Base-by-base conservation (phyloP, 257 asterid genomes). In the Salvia rosmarinus region DNA sequence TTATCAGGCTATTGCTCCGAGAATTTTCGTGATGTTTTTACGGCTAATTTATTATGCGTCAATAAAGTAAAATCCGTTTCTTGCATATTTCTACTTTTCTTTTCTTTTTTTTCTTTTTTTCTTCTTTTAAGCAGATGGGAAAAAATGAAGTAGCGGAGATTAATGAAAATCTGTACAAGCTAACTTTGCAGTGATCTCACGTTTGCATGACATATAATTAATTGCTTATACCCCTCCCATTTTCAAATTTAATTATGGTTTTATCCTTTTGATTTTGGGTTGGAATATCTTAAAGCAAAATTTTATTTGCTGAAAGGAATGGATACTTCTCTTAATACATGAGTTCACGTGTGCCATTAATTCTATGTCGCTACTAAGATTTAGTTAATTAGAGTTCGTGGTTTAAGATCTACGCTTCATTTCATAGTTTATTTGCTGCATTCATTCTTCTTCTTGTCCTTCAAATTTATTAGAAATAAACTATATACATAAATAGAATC, bases 1-100 rank as follows among this genome's bases (percentile, higher is more conserved):
- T 72, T 28, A 67, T 76, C 6, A 80, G 75, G 84, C 64, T 76
- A 13, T 34, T 79, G 63, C 54, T 64, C 19, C 17, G 80, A 10
- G 57, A 73, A 9, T 68, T 50, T 13, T 60, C 51, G 12, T 71
- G 42, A 54, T 21, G 11, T 51, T 19, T 20, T 19, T 21, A 19
- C 21, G 58, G 58, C 14, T 51, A 13, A 21, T 54, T 54, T 54
- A 54, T 54, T 9, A 2, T 25, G 57, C 21, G 7, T 54, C n/a
- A 21, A 12, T 42, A 14, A 44, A 23, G 42, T 35, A 2, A 2
- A 40, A 42, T 65, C 70, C 6, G 71, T 28, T 47, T 47, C 30
- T 25, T 30, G 44, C 9, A 4, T 34, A n/a, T 25, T 44, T 8
- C 3, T 25, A 25, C 30, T 25, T 3, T 25, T 25, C 3, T 25